Evolutionary conservation across 164 flowering plant genomes (phyloP).

Genomic region (Vitis rotundifolia): DNA sequence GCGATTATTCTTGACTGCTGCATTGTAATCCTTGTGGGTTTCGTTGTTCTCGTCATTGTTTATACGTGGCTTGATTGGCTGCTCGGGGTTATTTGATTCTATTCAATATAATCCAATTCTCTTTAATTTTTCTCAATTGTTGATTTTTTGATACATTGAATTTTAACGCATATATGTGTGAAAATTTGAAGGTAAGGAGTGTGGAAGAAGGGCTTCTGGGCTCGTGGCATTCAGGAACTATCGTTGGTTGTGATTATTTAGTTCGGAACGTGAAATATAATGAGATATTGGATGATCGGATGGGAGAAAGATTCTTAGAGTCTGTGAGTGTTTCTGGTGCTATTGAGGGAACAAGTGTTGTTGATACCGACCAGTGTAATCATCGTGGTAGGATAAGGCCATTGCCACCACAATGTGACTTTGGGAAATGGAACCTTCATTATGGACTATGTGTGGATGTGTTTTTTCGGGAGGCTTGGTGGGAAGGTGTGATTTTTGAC

Average conservation of each 20-base stretch:
- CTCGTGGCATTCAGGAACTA: constrained; percentile 52
- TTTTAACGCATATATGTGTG: background rate
- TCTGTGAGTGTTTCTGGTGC: constrained; percentile 13
- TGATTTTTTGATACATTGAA: too few relatives aligned
- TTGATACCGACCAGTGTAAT: background rate
- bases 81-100: background rate
- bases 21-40: constrained; percentile 8
- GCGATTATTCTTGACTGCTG: background rate
- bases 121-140: too few relatives aligned
- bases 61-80: constrained; percentile 5
- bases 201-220: constrained; percentile 51
- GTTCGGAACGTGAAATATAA: constrained; percentile 34
- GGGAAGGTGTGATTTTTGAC: constrained; percentile 94
- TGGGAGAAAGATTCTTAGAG: constrained; percentile 21
- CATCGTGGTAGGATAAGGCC: constrained; percentile 53
- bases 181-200: constrained; percentile 44
- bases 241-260: constrained; percentile 18
- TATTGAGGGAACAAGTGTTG: constrained; percentile 19
- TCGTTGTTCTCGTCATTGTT: background rate
- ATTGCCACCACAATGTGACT: constrained; percentile 26
- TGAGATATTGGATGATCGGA: constrained; percentile 25
- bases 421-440: constrained; percentile 20
- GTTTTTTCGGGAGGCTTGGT: constrained; percentile 67
- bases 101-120: too few relatives aligned
- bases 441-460: constrained; percentile 87